Base-by-base conservation (phyloP, 352 stramenopile species). In the Phytophthora sp. region DNA sequence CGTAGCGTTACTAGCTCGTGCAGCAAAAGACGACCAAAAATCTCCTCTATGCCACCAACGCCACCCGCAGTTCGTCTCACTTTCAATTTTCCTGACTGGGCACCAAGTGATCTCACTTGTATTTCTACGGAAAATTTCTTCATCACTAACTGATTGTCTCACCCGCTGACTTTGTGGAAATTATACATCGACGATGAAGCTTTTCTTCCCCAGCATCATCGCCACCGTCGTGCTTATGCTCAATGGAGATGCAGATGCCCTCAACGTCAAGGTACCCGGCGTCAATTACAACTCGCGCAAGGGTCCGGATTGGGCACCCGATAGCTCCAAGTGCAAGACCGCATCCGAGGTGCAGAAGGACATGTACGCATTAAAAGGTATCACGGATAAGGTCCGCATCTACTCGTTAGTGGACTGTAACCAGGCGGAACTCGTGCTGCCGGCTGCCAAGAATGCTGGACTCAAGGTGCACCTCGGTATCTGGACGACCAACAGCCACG, bases 231-330 rank as follows among this genome's bases (percentile, higher is more conserved):
- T 73, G 45, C 53, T 78, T 27, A 39, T 74, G 55, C 45, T 67
- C 7, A 21, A 20, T 1, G 45, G 54, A 21, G 35, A 39, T 21
- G 39, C 46, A n/a, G 50, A 84, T 26, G 76, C 71, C 44, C 69
- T 86, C 52, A 84, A 85, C 54, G 78, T 88, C 44, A 80, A 71
- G 33, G 66, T 93, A 47, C 77, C 83, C 20, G 85, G 85, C 15
- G 68, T 91, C 56, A 91, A 93, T 73, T 93, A 91, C 73, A 90
- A 89, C 71, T 73, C 77, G 16, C 80, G 82, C 46, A 86, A 83
- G 53, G 79, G 69, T 0, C 67, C 74, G 3, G 82, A 91, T 50
- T 91, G 80, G 78, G 67, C 63, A 0, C 13, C 76, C 3, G 44
- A 73, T 18, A 70, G 52, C n/a, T 29, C 71, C 24, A 69, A 66